Evolutionary conservation across 1,284 basidiomycete species (phyloP).

Genomic region (Afroboletus lepidellus): DNA sequence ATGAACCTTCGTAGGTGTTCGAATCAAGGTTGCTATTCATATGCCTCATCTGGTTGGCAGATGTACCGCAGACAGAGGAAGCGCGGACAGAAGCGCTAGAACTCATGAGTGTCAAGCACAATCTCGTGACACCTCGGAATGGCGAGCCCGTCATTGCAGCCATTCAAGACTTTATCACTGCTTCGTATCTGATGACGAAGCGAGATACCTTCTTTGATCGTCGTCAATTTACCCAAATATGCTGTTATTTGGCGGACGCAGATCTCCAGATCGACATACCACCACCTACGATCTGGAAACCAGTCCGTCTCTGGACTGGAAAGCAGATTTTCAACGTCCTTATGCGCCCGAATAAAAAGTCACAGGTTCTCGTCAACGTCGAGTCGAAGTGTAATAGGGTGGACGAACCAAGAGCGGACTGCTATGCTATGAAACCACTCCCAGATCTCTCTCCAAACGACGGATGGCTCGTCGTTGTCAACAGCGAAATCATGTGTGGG

Average conservation of each 20-base stretch:
- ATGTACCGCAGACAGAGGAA: constrained; percentile 99
- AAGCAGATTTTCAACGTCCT: constrained; percentile 98
- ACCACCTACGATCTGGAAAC: constrained; percentile 93
- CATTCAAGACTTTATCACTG: constrained; percentile 98
- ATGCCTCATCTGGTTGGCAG: constrained; percentile 39
- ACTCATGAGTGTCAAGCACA: constrained; percentile 97
- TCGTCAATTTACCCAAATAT: constrained; percentile 94
- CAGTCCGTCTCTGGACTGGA: constrained; percentile 93
- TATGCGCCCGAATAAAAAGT: constrained; percentile 90
- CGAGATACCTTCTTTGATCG: constrained; percentile 95
- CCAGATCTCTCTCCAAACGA: constrained; percentile 96
- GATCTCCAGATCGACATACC: constrained; percentile 93
- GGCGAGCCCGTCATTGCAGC: constrained; percentile 99
- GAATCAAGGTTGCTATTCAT: background rate
- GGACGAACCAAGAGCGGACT: constrained; percentile 72
- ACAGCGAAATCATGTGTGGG: constrained; percentile 99
- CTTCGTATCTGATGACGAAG: constrained; percentile 92
- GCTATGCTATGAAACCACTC: constrained; percentile 62
- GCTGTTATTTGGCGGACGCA: constrained; percentile 93
- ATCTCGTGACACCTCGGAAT: constrained; percentile 95
- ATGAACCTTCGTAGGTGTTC: constrained; percentile 91
- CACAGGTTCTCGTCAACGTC: constrained; percentile 88
- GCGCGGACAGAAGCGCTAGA: constrained; percentile 96
- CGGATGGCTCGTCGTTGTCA: constrained; percentile 96
- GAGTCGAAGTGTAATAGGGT: constrained; percentile 96